These are phyloP conservation scores for Hymenoscyphus fraxineus DNA, from an alignment of 2,329 filamentous ascomycete species.

Conservation along the genomic window DNA sequence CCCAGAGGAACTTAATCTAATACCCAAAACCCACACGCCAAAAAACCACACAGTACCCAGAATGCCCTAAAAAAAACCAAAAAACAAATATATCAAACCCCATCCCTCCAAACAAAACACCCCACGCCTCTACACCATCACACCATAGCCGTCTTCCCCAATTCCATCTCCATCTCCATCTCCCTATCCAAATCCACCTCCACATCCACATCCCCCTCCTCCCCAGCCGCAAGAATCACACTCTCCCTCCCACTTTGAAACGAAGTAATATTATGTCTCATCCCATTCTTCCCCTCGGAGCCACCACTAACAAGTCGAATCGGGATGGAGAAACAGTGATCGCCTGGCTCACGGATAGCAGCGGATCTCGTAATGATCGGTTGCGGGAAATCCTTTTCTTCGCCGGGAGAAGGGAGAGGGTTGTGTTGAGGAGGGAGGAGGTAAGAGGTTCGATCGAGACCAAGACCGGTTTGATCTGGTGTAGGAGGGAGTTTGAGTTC, in stretches of 20 bases:
- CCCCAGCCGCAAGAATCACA: background rate
- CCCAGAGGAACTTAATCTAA: too few relatives aligned
- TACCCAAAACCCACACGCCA: too few relatives aligned
- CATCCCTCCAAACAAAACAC: constrained; percentile 9
- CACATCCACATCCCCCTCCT: background rate
- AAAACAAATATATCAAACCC: background rate
- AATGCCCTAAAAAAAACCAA: background rate
- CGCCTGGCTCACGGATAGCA: background rate
- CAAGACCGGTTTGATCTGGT: constrained; percentile 19
- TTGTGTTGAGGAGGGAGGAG: background rate
- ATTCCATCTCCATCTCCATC: background rate
- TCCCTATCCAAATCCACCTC: background rate
- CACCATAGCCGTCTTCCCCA: constrained; percentile 9
- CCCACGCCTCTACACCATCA: constrained; percentile 7
- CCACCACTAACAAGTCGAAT: constrained; percentile 5
- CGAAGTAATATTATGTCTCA: constrained; percentile 4
- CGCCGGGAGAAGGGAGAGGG: background rate
- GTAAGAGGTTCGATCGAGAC: constrained; percentile 6
- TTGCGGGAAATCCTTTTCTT: background rate
- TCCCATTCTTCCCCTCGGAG: background rate
- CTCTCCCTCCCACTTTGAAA: background rate
- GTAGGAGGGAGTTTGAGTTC: constrained; percentile 22
- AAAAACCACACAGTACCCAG: too few relatives aligned
- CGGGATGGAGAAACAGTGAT: constrained; percentile 6
- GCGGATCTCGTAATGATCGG: background rate